Percentiles rank a stretch among this genome's conserved stretches.
phyloP scores from a whole-genome alignment of 257 asterid species.

The Solanum dulcamara region DNA sequence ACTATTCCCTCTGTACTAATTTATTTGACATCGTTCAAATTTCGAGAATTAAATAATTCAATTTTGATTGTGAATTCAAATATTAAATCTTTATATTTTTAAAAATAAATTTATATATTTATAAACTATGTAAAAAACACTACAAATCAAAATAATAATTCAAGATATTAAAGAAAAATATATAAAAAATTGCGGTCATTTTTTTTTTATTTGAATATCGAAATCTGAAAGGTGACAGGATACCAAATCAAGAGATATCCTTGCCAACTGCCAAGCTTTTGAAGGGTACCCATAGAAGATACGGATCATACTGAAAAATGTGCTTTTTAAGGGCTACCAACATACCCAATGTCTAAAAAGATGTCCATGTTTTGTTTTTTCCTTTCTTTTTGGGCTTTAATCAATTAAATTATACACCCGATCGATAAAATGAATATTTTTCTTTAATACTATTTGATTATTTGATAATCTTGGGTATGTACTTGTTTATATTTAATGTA shows the following conservation, averaged over 20 bases:
- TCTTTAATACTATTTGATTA: background rate
- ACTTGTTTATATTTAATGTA: background rate
- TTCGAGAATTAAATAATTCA: no score
- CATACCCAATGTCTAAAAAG: background rate
- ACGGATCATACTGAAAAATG: background rate
- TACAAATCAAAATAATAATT: no score
- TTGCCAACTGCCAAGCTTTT: background rate
- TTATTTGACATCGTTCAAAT: no score
- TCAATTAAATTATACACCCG: background rate
- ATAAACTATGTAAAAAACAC: no score
- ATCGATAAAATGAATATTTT: background rate
- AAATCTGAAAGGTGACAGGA: no score
- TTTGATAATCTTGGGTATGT: background rate
- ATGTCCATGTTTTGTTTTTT: background rate
- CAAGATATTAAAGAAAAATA: no score
- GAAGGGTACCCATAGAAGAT: background rate
- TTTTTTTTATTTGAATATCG: no score
- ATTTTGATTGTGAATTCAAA: no score
- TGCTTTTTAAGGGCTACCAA: background rate
- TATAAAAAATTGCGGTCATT: no score
- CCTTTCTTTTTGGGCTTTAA: background rate
- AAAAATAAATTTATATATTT: no score
- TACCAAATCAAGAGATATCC: background rate
- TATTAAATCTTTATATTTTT: no score
- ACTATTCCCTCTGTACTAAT: no score